Base-by-base conservation (phyloP, 2,329 filamentous ascomycete genomes). In the Trichoderma aggressivum region DNA sequence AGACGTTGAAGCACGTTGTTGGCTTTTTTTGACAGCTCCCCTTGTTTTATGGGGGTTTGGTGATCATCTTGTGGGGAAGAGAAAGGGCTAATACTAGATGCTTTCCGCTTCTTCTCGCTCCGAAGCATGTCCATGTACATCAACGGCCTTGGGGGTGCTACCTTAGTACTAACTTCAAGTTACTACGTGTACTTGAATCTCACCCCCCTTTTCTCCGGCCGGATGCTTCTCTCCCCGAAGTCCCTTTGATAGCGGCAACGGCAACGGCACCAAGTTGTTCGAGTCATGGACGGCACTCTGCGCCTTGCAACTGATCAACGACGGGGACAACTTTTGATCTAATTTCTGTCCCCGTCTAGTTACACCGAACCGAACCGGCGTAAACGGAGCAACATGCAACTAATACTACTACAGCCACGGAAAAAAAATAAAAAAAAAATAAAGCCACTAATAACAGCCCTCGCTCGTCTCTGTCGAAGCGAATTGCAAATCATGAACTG, bases 21-120 rank as follows among this genome's bases (percentile, higher is more conserved):
- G 47, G 47, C n/a, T n/a, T 34, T 32, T 21, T 50, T 66, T 67
- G 53, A 47, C 64, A 59, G 55, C 7, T 67, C 53, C 26, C 53
- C 26, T 24, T 34, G 34, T 47, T 47, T 24, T 67, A 47, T 47
- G 36, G 53, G 64, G 64, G 24, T 59, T 59, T 43, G 64, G 28
- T 67, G 53, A 67, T 67, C 53, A 30, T 56, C 64, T 28, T 67
- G 64, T 67, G 64, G 64, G 43, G 64, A 32, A 56, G 12, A 43
- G 50, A 47, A 39, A 39, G 36, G 36, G 36, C 36, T 39, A 18
- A 39, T n/a, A 12, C 11, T 24, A 59, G 30, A 32, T 18, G 28
- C 36, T 18, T 59, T 59, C 32, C 6, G 63, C n/a, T 56, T n/a
- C n/a, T 39, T 56, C 43, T 21, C 28, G 11, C 34, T 47, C 11